Percentiles rank a stretch among this genome's conserved stretches.
phyloP scores from a whole-genome alignment of 169 alveolate genomes.

The Amoebophrya sp. region DNA sequence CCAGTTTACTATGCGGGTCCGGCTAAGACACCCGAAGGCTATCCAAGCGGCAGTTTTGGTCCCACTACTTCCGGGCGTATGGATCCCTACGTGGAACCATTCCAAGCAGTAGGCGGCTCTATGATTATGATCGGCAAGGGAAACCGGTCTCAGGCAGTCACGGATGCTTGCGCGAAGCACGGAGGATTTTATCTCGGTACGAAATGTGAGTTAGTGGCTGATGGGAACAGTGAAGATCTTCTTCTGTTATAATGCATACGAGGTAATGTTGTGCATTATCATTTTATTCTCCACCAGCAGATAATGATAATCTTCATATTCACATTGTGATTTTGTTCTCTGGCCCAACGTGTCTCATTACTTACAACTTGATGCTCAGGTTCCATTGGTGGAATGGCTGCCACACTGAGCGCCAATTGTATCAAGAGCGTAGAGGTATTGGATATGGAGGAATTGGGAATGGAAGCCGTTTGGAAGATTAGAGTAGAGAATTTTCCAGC shows the following conservation, averaged over 20 bases:
- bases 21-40: constrained; percentile 65
- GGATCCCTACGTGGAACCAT: constrained; percentile 68
- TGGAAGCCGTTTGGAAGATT: constrained; percentile 74
- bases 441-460: constrained; percentile 62
- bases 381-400: constrained; percentile 82
- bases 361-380: constrained; percentile 34
- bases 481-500: constrained; percentile 78
- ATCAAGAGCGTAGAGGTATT: constrained; percentile 64
- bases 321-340: constrained; percentile 16
- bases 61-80: constrained; percentile 83
- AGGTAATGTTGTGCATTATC: background rate
- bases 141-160: constrained; percentile 53
- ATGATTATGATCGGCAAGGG: constrained; percentile 73
- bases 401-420: constrained; percentile 67
- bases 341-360: background rate
- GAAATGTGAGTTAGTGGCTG: background rate
- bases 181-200: constrained; percentile 64
- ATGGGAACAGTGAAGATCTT: background rate
- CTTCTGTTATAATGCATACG: background rate
- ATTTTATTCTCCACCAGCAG: background rate
- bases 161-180: constrained; percentile 67
- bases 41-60: constrained; percentile 75
- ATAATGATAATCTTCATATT: background rate
- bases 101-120: constrained; percentile 66
- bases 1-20: constrained; percentile 78